Evolutionary conservation across 1,284 basidiomycete species (phyloP).

Genomic region (Sanghuangporus baumii): DNA sequence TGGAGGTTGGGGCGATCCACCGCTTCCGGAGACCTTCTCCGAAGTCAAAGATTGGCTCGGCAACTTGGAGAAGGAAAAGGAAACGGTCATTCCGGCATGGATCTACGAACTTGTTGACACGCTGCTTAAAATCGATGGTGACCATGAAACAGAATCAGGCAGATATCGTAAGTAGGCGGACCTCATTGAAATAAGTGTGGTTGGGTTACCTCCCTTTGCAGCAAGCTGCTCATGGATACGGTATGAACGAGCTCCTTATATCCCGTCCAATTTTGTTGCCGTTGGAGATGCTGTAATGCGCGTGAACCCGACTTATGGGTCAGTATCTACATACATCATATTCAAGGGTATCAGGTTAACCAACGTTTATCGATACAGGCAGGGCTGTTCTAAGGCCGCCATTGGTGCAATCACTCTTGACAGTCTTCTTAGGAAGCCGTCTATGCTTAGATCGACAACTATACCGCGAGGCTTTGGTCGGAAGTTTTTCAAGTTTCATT

Average conservation of each 20-base stretch:
- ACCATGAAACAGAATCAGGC: conserved; percentile 2
- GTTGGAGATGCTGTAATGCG: conserved; percentile 17
- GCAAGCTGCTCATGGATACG: conserved; percentile 5
- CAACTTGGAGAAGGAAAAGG: not conserved
- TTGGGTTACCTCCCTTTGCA: not conserved
- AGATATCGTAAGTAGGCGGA: not conserved
- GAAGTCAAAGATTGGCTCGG: conserved; percentile 12
- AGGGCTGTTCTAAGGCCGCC: conserved; percentile 16
- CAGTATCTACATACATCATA: not conserved
- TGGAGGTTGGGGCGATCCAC: not conserved
- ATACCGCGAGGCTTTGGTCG: conserved; percentile 11
- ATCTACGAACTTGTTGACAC: not conserved
- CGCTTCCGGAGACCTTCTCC: conserved; percentile 2
- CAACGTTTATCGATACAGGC: not conserved
- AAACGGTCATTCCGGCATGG: not conserved
- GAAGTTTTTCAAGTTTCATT: conserved; percentile 13
- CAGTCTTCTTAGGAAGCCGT: not conserved
- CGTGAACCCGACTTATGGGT: conserved; percentile 17
- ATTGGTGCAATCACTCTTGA: conserved; percentile 17
- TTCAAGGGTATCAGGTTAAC: not conserved
- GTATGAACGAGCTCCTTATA: conserved; percentile 4
- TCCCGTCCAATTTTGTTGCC: conserved; percentile 18
- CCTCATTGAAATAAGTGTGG: not conserved
- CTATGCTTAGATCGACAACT: not conserved
- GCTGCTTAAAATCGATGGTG: not conserved